Evolutionary conservation across 164 flowering plant species (phyloP).

Genomic region (Vitis labrusca): DNA sequence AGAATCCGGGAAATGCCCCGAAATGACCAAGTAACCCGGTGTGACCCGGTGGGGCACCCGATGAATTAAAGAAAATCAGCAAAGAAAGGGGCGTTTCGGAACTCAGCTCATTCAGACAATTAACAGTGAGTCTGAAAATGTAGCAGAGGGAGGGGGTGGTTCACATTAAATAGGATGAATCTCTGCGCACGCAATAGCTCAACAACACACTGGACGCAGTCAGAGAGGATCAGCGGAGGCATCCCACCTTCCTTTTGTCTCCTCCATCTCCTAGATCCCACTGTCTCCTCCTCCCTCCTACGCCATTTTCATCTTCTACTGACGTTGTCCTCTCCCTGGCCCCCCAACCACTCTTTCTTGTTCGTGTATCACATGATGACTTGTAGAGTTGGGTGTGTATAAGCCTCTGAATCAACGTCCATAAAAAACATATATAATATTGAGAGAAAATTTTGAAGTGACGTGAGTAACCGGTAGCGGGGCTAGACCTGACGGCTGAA

Average conservation of each 20-base stretch:
- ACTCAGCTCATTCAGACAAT: too few relatives aligned
- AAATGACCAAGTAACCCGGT: too few relatives aligned
- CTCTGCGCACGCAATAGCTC: slow-evolving; percentile 19
- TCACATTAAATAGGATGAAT: slow-evolving; percentile 11
- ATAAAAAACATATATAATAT: background rate
- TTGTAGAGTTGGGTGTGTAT: background rate
- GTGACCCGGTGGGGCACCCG: too few relatives aligned
- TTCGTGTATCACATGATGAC: background rate
- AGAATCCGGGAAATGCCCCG: too few relatives aligned
- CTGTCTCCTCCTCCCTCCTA: slow-evolving; percentile 4
- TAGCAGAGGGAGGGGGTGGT: background rate
- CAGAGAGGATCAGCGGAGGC: too few relatives aligned
- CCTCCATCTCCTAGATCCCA: background rate
- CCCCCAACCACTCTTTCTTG: slow-evolving; percentile 1
- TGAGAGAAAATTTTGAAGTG: background rate
- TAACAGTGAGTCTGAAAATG: too few relatives aligned
- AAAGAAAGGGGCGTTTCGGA: too few relatives aligned
- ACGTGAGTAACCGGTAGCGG: background rate
- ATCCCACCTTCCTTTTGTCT: background rate
- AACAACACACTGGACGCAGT: slow-evolving; percentile 10
- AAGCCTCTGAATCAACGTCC: background rate
- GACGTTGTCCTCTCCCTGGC: background rate
- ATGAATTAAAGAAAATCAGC: too few relatives aligned
- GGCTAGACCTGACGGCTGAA: background rate
- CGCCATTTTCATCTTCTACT: background rate